A percentile compares a stretch with the other conserved stretches of the same genome.
Conservation (phyloP, 2,329 filamentous ascomycete species). For the Fusarium ambrosium region DNA sequence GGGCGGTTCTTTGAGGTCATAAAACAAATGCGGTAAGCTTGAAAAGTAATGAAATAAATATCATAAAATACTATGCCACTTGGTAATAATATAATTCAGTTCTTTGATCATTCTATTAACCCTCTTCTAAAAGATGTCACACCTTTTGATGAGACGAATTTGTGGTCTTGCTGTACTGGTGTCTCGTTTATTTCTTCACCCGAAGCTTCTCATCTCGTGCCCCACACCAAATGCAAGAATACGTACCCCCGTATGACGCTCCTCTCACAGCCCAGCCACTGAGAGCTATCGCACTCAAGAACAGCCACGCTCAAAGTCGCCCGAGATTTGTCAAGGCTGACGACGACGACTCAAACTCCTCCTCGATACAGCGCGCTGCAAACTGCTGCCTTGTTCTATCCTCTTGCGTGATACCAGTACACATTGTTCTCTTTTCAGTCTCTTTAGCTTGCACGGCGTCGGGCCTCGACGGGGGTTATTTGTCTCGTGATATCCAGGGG, state of each 20-base stretch:
- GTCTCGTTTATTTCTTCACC: not conserved
- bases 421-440: slow-evolving; percentile 13
- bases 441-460: slow-evolving; percentile 33
- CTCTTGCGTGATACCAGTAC: slow-evolving; percentile 5
- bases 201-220: not conserved
- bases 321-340: slow-evolving; percentile 44
- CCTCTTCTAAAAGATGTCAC: too few species aligned
- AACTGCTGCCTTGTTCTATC: slow-evolving; percentile 1
- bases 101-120: too few species aligned
- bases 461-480: slow-evolving; percentile 39
- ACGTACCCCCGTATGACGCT: slow-evolving; percentile 46
- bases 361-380: slow-evolving; percentile 13
- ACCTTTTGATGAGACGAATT: too few species aligned
- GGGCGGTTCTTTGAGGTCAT: too few species aligned
- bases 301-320: slow-evolving; percentile 37
- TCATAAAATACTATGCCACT: not conserved
- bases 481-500: slow-evolving; percentile 48
- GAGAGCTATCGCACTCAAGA: slow-evolving; percentile 41
- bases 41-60: not conserved
- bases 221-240: slow-evolving; percentile 33
- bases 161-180: too few species aligned
- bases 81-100: too few species aligned
- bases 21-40: rapidly evolving
- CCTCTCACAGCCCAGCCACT: slow-evolving; percentile 41
- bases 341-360: slow-evolving; percentile 43